Evolutionary conservation across 164 flowering plant genomes (phyloP), one percentile per base, ranked within the genome.

Genomic region (Tinospora cordifolia): DNA sequence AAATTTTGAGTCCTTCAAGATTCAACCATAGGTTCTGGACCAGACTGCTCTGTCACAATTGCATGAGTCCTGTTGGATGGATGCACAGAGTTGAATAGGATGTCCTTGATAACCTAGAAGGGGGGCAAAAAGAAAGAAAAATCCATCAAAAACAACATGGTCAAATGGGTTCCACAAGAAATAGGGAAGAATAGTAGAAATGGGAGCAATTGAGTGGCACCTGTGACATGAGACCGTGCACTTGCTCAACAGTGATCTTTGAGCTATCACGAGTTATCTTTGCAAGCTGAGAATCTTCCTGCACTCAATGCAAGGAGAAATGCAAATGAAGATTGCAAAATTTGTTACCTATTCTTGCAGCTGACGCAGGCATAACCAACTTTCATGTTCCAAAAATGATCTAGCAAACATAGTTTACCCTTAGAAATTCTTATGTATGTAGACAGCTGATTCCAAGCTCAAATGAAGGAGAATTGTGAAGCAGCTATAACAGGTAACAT

Each of bases 161-260:
- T 26, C 11, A 17, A 58, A 39, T 15, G 21, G 25, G 49, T 22
- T 14, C 10, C 24, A 21, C 60, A 8, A 19, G 11, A 54, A 54
- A 54, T 54, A 8, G 60, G 60, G 4, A 54, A 54, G n/a, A 54
- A 54, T 17, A 54, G 9, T 54, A 54, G n/a, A 22, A 62, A 62
- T 5, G 19, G 22, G 22, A 71, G n/a, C n/a, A n/a, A 58, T 34
- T 8, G 15, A 17, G 12, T 12, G 27, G 63, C 65, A 95, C 99
- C 96, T 92, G 99, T 22, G 99, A 95, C 99, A 95, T 95, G 51
- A 95, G 84, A 38, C 99, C 99, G 81, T 95, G 99, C 69, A 95
- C 99, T 77, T 95, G 97, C 82, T 95, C 98, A 15, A 90, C 99
- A 59, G 99, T 91, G 69, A 92, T 95, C 77, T 92, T 95, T 41